These are phyloP conservation scores for Coniferiporia sulphurascens DNA, from an alignment of 1,284 basidiomycete species.

Conservation along the genomic window DNA sequence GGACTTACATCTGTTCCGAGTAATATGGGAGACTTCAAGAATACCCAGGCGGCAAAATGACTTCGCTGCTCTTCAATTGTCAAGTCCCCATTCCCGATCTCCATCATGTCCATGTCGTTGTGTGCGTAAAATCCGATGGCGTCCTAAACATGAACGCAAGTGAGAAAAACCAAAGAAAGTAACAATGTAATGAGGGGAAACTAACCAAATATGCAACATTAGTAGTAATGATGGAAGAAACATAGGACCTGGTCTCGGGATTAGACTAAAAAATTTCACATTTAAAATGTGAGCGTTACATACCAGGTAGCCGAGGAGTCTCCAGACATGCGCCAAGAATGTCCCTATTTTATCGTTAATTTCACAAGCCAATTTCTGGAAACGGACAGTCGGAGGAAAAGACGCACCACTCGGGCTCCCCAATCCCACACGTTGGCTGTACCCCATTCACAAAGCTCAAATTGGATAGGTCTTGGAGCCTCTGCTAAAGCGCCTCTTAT, in stretches of 20 bases:
- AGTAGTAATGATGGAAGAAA: constrained; percentile 39
- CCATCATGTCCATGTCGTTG: constrained; percentile 64
- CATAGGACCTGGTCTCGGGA: constrained; percentile 38
- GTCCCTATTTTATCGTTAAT: too few species aligned
- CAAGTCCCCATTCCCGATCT: constrained; percentile 48
- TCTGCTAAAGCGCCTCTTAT: constrained; percentile 29
- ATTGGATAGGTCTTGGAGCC: constrained; percentile 43
- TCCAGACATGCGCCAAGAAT: constrained; percentile 52
- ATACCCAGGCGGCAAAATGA: constrained; percentile 53
- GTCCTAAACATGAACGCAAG: constrained; percentile 16
- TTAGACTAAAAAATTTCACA: constrained; percentile 29
- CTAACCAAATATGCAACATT: constrained; percentile 36
- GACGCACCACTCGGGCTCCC: constrained; percentile 46
- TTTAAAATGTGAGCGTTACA: constrained; percentile 14
- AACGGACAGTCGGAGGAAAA: not conserved
- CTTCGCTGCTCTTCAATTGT: constrained; percentile 48
- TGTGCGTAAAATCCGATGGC: constrained; percentile 44
- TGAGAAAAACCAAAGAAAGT: not conserved
- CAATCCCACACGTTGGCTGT: constrained; percentile 47
- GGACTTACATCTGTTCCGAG: constrained; percentile 47
- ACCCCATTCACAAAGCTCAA: constrained; percentile 49
- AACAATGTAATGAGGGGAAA: not conserved
- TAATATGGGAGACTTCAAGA: constrained; percentile 53
- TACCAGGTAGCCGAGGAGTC: constrained; percentile 31
- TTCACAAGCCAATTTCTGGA: not conserved